These are phyloP conservation scores for Ustilago cynodontis DNA, from an alignment of 1,284 basidiomycete genomes.

Conservation along the genomic window DNA sequence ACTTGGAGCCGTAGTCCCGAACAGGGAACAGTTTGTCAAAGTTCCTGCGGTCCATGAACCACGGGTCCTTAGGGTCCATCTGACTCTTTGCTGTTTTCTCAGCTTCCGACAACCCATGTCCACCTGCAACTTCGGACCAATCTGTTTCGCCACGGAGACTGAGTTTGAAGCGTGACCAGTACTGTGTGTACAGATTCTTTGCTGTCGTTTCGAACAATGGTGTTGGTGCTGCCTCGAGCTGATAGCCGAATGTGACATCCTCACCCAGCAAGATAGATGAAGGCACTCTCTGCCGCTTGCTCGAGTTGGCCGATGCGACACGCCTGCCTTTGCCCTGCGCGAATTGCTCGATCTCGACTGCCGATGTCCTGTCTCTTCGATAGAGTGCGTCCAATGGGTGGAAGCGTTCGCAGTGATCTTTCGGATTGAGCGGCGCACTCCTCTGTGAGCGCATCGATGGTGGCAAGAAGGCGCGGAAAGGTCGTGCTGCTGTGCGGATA, in stretches of 20 bases:
- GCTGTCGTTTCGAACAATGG: slow-evolving; percentile 32
- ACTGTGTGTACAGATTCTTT: slow-evolving; percentile 46
- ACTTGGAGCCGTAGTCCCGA: slow-evolving; percentile 8
- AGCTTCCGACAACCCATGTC: slow-evolving; percentile 6
- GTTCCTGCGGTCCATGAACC: slow-evolving; percentile 54
- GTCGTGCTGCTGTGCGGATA: slow-evolving; percentile 33
- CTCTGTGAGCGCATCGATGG: slow-evolving; percentile 28
- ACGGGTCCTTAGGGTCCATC: slow-evolving; percentile 45
- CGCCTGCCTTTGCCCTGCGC: slow-evolving; percentile 37
- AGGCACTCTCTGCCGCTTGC: slow-evolving; percentile 29
- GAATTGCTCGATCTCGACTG: slow-evolving; percentile 37
- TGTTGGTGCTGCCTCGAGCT: slow-evolving; percentile 50
- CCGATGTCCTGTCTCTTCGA: slow-evolving; percentile 41
- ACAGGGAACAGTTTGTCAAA: slow-evolving; percentile 53
- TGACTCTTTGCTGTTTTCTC: slow-evolving; percentile 28
- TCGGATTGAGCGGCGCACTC: slow-evolving; percentile 29
- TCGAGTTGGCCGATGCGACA: slow-evolving; percentile 21
- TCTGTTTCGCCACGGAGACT: slow-evolving; percentile 46
- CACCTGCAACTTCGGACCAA: slow-evolving; percentile 34
- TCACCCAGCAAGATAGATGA: slow-evolving; percentile 49
- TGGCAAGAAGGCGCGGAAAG: slow-evolving; percentile 33
- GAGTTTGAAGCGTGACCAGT: slow-evolving; percentile 51
- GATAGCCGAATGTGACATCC: slow-evolving; percentile 41
- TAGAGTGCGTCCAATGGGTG: slow-evolving; percentile 35
- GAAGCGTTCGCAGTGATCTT: slow-evolving; percentile 37